phyloP scores from a whole-genome alignment of 805 yeast species.

The Saturnispora saitoi region DNA sequence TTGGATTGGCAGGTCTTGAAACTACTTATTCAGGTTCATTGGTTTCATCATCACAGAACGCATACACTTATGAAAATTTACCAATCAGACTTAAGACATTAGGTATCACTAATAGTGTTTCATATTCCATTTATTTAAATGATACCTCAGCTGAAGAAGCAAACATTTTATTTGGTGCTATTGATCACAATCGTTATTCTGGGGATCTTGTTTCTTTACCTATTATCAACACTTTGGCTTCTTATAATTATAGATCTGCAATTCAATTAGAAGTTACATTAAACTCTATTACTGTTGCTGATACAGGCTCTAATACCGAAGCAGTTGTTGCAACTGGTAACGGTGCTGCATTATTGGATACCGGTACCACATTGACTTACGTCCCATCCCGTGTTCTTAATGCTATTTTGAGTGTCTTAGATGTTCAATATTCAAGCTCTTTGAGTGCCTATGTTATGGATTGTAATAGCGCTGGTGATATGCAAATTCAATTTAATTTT shows the following conservation, averaged over 20 bases:
- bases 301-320: constrained; percentile 12
- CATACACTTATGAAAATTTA: constrained; percentile 51
- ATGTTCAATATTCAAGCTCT: constrained; percentile 34
- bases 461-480: constrained; percentile 30
- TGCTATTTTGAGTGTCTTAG: constrained; percentile 23
- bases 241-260: constrained; percentile 31
- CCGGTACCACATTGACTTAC: constrained; percentile 47
- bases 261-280: constrained; percentile 43
- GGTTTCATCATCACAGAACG: not conserved
- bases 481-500: constrained; percentile 39
- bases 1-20: constrained; percentile 64
- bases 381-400: constrained; percentile 31
- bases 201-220: constrained; percentile 48
- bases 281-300: constrained; percentile 26
- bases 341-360: constrained; percentile 41
- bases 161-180: constrained; percentile 61
- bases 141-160: constrained; percentile 36
- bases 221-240: constrained; percentile 34
- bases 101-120: constrained; percentile 45
- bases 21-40: constrained; percentile 33
- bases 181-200: constrained; percentile 52
- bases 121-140: constrained; percentile 57
- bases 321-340: constrained; percentile 21
- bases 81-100: constrained; percentile 51
- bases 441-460: constrained; percentile 39